Base-by-base conservation (phyloP, 2,329 filamentous ascomycete genomes). In the Aspergillus quadricinctus region DNA sequence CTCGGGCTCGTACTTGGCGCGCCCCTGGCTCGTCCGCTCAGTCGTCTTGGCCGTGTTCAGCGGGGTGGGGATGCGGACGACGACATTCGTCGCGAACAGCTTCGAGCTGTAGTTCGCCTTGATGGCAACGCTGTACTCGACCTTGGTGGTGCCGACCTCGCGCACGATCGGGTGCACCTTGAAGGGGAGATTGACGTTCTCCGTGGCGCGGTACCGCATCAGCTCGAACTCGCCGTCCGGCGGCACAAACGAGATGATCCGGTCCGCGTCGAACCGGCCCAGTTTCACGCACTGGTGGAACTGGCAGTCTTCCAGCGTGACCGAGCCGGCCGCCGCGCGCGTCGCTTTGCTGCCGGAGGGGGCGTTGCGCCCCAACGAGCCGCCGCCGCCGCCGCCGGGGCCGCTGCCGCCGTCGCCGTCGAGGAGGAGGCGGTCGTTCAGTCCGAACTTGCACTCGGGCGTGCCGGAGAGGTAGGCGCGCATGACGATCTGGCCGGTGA, bases 241-340 rank as follows among this genome's bases (percentile, higher is more conserved):
- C 2, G 94, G 94, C 40, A 99, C 88, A 73, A 99, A 97, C 57
- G 89, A 94, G 74, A 99, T 97, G 72, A 96, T 97, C 62, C 94
- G 84, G 76, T 99, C 94, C 29, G 89, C 89, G 75, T 97, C 94
- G 70, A 99, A 99, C 71, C 95, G 95, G 63, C 93, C 92, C 29
- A 99, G 83, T 78, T 97, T 96, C 59, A 99, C 94, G 74, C 94
- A 99, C 75, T 99, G 94, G 75, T 99, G 94, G 78, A 99, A 97
- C 71, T 97, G 94, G 71, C 95, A 97, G 74, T 99, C 94, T 72
- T 99, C 95, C 27, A 99, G 81, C 0, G 92, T 96, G 53, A 99
- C 95, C 61, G 90, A 95, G 37, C 94, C 94, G 1, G 94, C 94
- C 0, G 94, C 94, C 0, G 94, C 94, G 74, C 96, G 93, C 41